Evolutionary conservation across 1,139 yeast genomes (phyloP).

Genomic region (Suhomyces ambrosiae): DNA sequence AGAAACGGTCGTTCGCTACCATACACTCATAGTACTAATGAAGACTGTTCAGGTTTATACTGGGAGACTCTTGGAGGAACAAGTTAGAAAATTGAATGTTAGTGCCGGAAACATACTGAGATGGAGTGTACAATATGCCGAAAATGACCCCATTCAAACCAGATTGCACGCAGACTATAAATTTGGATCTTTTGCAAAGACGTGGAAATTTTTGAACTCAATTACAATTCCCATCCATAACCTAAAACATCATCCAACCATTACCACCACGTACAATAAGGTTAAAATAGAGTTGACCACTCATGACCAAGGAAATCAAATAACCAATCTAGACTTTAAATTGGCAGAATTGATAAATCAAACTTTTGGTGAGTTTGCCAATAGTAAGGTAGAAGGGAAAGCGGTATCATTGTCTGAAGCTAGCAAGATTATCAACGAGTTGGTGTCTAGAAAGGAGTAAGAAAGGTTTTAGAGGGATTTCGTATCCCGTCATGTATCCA

Average conservation of each 20-base stretch:
- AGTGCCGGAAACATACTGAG: slow-evolving; percentile 9
- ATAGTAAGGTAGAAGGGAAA: slow-evolving; percentile 1
- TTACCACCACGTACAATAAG: slow-evolving; percentile 61
- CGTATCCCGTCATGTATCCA: too few species aligned
- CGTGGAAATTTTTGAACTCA: slow-evolving; percentile 66
- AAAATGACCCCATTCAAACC: slow-evolving; percentile 6
- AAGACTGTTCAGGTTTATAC: slow-evolving; percentile 9
- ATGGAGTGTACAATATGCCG: slow-evolving; percentile 6
- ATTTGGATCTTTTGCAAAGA: slow-evolving; percentile 55
- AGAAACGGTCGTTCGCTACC: neutral
- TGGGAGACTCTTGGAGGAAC: slow-evolving; percentile 15
- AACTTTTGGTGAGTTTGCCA: slow-evolving; percentile 7
- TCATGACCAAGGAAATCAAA: slow-evolving; percentile 59
- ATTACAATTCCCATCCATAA: slow-evolving; percentile 63
- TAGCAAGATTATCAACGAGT: slow-evolving; percentile 22
- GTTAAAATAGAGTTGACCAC: slow-evolving; percentile 64
- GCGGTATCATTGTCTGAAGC: slow-evolving; percentile 21
- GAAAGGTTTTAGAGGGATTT: too few species aligned
- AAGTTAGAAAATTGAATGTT: slow-evolving; percentile 14
- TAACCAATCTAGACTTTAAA: slow-evolving; percentile 60
- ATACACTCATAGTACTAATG: too few species aligned
- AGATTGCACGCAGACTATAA: slow-evolving; percentile 35
- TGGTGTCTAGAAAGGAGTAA: slow-evolving; percentile 12
- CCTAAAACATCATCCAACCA: slow-evolving; percentile 74
- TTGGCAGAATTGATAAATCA: slow-evolving; percentile 57